phyloP scores from a whole-genome alignment of 371 early-diverging fungal genomes.

The Mortierella polycephala region DNA sequence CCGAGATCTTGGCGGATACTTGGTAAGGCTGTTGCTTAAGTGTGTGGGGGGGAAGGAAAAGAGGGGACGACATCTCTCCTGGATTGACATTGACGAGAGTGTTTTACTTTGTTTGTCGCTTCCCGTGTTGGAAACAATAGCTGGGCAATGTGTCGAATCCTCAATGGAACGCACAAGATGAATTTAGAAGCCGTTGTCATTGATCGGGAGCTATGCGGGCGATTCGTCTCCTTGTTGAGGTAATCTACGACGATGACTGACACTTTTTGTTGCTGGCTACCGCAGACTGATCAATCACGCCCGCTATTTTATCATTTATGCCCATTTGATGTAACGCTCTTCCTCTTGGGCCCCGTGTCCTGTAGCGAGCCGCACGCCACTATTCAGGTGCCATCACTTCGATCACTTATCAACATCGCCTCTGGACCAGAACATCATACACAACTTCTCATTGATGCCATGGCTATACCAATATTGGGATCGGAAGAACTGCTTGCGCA shows the following conservation, averaged over 20 bases:
- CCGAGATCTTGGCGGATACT: slow-evolving; percentile 61
- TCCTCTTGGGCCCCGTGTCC: too few relatives aligned
- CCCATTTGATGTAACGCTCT: too few relatives aligned
- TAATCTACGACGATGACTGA: slow-evolving; percentile 1
- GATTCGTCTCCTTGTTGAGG: slow-evolving; percentile 42
- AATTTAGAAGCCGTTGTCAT: slow-evolving; percentile 42
- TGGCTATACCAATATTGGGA: slow-evolving; percentile 48
- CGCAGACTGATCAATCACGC: neutral
- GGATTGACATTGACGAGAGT: neutral
- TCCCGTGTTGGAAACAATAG: slow-evolving; percentile 31
- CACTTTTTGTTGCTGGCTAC: neutral
- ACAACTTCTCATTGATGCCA: slow-evolving; percentile 55
- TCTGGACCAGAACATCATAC: slow-evolving; percentile 63
- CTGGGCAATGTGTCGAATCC: slow-evolving; percentile 67
- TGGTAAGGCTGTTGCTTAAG: slow-evolving; percentile 53
- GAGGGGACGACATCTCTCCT: neutral
- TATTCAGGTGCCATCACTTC: slow-evolving; percentile 50
- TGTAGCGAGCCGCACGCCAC: slow-evolving; percentile 51
- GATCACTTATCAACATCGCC: slow-evolving; percentile 66
- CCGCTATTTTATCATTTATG: neutral
- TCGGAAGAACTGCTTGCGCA: slow-evolving; percentile 40
- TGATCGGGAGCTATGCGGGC: slow-evolving; percentile 36
- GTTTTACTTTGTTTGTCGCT: neutral
- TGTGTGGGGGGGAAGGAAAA: too few relatives aligned
- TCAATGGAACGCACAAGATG: slow-evolving; percentile 67